Conservation (phyloP, 257 asterid genomes). For the Solanum chiquidenum region DNA sequence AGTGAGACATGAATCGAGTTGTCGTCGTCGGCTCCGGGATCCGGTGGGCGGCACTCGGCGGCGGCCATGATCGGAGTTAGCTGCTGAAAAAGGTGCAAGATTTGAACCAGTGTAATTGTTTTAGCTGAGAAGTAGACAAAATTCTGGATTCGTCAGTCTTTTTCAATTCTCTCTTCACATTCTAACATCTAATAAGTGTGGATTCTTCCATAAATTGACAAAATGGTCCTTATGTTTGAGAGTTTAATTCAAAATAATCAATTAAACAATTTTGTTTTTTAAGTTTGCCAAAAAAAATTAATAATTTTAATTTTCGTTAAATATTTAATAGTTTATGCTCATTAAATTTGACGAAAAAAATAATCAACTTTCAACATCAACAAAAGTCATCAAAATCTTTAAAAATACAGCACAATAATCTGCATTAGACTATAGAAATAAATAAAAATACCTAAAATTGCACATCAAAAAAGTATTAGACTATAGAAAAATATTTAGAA, state of each 20-base stretch:
- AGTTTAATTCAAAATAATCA: too few relatives aligned
- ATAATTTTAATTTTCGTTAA: too few relatives aligned
- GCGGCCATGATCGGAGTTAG: not conserved
- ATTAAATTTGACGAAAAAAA: not conserved
- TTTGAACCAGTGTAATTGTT: not conserved
- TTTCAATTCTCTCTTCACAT: not conserved
- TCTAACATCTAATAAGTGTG: not conserved
- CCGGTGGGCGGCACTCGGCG: not conserved
- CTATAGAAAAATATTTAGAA: too few relatives aligned
- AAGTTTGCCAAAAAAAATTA: too few relatives aligned
- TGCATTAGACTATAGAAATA: not conserved
- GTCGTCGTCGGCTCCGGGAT: not conserved
- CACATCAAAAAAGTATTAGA: too few relatives aligned
- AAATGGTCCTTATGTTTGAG: not conserved
- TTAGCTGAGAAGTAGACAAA: not conserved
- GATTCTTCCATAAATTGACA: not conserved
- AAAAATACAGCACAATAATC: too few relatives aligned
- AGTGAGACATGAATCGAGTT: slow-evolving; percentile 17
- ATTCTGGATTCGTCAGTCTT: not conserved
- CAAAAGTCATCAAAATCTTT: too few relatives aligned
- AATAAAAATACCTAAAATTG: not conserved
- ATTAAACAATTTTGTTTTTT: too few relatives aligned
- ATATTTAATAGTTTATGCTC: not conserved
- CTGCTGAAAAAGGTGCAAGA: not conserved
- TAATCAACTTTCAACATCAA: not conserved